phyloP scores from a whole-genome alignment of 495 filamentous ascomycete genomes.

The Hypomontagnella submonticulosa region DNA sequence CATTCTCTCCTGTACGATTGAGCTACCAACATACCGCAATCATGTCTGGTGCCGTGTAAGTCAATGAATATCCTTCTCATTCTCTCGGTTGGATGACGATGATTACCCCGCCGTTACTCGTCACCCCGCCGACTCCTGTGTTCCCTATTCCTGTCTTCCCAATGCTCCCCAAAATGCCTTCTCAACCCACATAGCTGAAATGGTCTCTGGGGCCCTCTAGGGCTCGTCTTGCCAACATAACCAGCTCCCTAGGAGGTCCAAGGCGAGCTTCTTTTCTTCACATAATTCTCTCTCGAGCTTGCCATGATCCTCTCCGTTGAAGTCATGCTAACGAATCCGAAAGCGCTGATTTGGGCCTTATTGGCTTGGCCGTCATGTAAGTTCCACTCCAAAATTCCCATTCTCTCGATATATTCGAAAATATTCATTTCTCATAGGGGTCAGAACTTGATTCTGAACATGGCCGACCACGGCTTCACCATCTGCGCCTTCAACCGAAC shows the following conservation, averaged over 20 bases:
- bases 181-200: conserved; percentile 58
- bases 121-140: conserved; percentile 35
- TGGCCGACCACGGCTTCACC: conserved; percentile 94
- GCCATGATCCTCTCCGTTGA: conserved; percentile 32
- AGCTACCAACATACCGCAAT: conserved; percentile 43
- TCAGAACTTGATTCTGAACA: conserved; percentile 98
- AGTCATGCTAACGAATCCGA: conserved; percentile 60
- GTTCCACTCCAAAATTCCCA: conserved; percentile 43
- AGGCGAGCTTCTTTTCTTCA: conserved; percentile 53
- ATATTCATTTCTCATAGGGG: conserved; percentile 54
- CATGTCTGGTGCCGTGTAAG: conserved; percentile 68
- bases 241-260: conserved; percentile 68
- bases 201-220: conserved; percentile 68
- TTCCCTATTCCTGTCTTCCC: conserved; percentile 11
- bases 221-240: conserved; percentile 87
- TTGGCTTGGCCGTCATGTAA: conserved; percentile 98
- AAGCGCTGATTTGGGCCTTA: conserved; percentile 95
- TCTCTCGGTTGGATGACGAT: conserved; percentile 36
- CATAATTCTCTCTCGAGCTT: conserved; percentile 37
- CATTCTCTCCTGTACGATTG: conserved; percentile 25
- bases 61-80: conserved; percentile 48
- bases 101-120: conserved; percentile 36
- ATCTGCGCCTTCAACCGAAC: conserved; percentile 98
- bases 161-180: conserved; percentile 16
- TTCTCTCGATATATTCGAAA: conserved; percentile 6